Evolutionary conservation across 2,329 filamentous ascomycete species (phyloP).

Genomic region (Incumbomyces lentus): DNA sequence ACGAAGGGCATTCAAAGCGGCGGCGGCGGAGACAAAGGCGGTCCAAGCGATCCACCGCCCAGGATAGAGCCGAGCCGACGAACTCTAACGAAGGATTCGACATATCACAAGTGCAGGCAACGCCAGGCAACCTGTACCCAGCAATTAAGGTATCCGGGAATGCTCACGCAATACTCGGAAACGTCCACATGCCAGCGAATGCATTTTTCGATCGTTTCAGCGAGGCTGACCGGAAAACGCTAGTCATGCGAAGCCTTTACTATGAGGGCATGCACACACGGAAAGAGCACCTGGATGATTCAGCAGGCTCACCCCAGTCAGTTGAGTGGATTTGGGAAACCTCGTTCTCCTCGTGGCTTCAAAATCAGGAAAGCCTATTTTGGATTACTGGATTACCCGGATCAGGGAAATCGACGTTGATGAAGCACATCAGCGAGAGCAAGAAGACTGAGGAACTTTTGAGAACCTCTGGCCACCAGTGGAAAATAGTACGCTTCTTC

Average conservation of each 20-base stretch:
- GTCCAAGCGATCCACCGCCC: too few relatives aligned
- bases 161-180: background rate
- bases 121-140: background rate
- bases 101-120: too few relatives aligned
- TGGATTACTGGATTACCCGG: conserved; percentile 29
- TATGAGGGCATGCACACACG: background rate
- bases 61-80: too few relatives aligned
- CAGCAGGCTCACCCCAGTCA: background rate
- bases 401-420: conserved; percentile 35
- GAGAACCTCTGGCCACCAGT: background rate
- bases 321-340: background rate
- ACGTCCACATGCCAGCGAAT: background rate
- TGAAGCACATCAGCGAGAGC: conserved; percentile 13
- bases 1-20: too few relatives aligned
- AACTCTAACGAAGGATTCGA: too few relatives aligned
- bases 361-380: too few relatives aligned
- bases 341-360: background rate
- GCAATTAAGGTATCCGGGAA: background rate
- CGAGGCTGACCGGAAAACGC: background rate
- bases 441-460: background rate
- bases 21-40: too few relatives aligned
- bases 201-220: background rate
- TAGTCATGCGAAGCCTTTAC: background rate
- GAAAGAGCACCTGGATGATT: background rate
- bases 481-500: background rate